Percentiles rank a stretch among this genome's conserved stretches.
phyloP scores from a whole-genome alignment of 2,329 filamentous ascomycete genomes.

The Thielaviopsis ethacetica region DNA sequence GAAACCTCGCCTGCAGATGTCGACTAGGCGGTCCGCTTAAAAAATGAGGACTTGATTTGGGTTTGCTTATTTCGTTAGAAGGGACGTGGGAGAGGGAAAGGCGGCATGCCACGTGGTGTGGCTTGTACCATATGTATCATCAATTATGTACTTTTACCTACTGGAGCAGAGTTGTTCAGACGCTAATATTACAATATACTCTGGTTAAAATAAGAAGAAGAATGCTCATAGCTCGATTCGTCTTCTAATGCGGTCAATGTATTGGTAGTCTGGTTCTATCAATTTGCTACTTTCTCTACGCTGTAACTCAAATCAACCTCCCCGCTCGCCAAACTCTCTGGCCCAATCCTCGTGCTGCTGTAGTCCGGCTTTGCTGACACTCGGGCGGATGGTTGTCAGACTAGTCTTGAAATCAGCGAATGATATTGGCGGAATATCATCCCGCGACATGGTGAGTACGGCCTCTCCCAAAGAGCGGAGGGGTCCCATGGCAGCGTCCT shows the following conservation, averaged over 20 bases:
- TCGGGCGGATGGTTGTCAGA: conserved; percentile 70
- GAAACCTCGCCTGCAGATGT: neutral
- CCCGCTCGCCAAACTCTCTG: conserved; percentile 77
- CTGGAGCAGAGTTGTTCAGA: neutral
- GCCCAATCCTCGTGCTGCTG: conserved; percentile 93
- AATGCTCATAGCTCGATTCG: too few relatives aligned
- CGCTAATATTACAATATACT: neutral
- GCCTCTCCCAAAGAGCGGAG: conserved; percentile 79
- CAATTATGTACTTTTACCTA: conserved; percentile 6
- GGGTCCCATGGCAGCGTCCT: conserved; percentile 96
- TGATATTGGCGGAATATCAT: conserved; percentile 78
- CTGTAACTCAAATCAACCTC: conserved; percentile 36
- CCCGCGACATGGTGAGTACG: conserved; percentile 78
- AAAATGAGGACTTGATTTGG: neutral
- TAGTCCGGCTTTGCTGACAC: conserved; percentile 70
- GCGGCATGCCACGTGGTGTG: neutral
- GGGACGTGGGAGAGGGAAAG: neutral
- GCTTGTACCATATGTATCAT: conserved; percentile 11
- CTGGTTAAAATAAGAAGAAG: neutral
- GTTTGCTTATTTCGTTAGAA: neutral
- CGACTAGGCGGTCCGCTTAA: neutral
- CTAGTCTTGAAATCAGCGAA: conserved; percentile 74
- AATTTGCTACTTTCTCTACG: neutral
- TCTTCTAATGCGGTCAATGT: neutral
- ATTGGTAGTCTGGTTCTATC: neutral